Base-by-base conservation (phyloP, 768 basidiomycete genomes). In the Gloeostereum incarnatum region DNA sequence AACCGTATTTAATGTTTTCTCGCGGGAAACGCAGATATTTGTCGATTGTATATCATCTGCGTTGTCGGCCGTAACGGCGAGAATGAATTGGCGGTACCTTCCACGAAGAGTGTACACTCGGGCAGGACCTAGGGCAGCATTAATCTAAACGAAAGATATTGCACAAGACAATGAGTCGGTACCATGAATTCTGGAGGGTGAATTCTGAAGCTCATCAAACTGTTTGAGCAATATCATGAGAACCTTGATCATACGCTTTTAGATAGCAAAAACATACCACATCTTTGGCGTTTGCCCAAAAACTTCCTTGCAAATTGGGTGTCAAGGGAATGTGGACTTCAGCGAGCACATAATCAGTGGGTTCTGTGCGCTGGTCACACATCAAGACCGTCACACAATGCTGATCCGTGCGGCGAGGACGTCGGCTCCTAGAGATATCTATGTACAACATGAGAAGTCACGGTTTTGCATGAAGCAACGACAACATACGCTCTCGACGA, bases 101-200 rank as follows among this genome's bases (percentile, higher is more conserved):
- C 81, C 81, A 19, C 82, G 72, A 53, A 73, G 58, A 2, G 73
- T 74, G 46, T 72, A 85, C 20, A 77, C 75, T 50, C 69, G 76
- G 19, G 81, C 81, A 8, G 76, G 74, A n/a, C 81, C 81, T 81
- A n/a, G 21, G 23, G 24, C 36, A 31, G 10, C n/a, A n/a, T n/a
- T n/a, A n/a, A n/a, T n/a, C n/a, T n/a, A n/a, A n/a, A n/a, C n/a
- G n/a, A n/a, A n/a, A n/a, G n/a, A n/a, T n/a, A n/a, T n/a, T n/a
- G n/a, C n/a, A n/a, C n/a, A n/a, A n/a, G n/a, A n/a, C n/a, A n/a
- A n/a, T n/a, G n/a, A n/a, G n/a, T n/a, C 43, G 49, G 32, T 38
- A 81, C 83, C 83, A 53, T 87, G 83, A 37, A 87, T 77, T 43
- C 80, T 65, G 8, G 77, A 71, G 8, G 81, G 75, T 18, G 76